Evolutionary conservation across 192 early-diverging fungal species (phyloP).

Genomic region (Coemansia sp.): DNA sequence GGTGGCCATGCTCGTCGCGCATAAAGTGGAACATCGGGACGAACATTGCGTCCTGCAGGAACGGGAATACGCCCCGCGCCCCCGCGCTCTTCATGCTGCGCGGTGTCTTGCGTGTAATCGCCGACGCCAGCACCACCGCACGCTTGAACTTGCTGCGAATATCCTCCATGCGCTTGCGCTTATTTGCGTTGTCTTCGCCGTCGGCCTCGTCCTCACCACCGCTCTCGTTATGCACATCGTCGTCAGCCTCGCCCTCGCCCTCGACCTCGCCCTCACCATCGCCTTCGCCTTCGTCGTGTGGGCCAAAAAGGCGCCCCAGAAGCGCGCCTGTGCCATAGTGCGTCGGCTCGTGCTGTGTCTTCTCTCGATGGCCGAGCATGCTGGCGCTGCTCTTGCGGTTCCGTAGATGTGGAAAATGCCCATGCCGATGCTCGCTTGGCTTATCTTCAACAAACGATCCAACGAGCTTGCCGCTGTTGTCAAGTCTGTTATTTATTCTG

Average conservation of each 20-base stretch:
- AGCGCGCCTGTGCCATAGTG: neutral
- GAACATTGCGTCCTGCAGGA: slow-evolving; percentile 56
- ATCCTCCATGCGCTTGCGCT: slow-evolving; percentile 33
- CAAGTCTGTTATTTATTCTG: neutral
- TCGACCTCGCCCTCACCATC: neutral
- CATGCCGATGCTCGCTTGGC: neutral
- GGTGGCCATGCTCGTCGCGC: slow-evolving; percentile 54
- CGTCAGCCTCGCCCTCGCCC: slow-evolving; percentile 7
- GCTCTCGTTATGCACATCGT: slow-evolving; percentile 3
- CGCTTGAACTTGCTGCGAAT: slow-evolving; percentile 42
- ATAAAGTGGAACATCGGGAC: slow-evolving; percentile 56
- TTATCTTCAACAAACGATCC: neutral
- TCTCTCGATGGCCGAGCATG: neutral
- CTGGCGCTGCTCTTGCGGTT: neutral
- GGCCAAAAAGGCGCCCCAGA: neutral
- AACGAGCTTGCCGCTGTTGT: neutral
- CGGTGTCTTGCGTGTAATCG: slow-evolving; percentile 40
- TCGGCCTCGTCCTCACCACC: slow-evolving; percentile 19
- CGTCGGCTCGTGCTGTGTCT: neutral
- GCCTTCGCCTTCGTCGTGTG: slow-evolving; percentile 3
- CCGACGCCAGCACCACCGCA: slow-evolving; percentile 50
- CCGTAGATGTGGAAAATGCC: neutral
- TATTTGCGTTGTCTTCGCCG: slow-evolving; percentile 19
- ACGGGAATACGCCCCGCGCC: slow-evolving; percentile 46
- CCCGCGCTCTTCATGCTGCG: slow-evolving; percentile 44